Evolutionary conservation across 192 early-diverging fungal species (phyloP).

Genomic region (Backusella tuberculispora): DNA sequence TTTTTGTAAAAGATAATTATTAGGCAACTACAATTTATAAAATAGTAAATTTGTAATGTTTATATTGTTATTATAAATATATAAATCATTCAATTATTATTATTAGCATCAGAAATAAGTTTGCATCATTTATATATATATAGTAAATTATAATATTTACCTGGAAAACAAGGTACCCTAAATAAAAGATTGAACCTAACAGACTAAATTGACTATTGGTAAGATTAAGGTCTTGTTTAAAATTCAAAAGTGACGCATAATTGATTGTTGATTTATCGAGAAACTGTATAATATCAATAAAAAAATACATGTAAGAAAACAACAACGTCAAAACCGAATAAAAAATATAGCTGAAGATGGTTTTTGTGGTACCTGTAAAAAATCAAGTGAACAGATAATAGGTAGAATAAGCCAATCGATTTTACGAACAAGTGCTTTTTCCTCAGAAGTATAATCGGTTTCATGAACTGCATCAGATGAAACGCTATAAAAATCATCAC

Average conservation of each 20-base stretch:
- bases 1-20: constrained; percentile 34
- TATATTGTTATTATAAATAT: too few relatives aligned
- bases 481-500: neutral
- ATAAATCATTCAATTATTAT: too few relatives aligned
- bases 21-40: constrained; percentile 28
- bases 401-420: constrained; percentile 33
- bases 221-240: constrained; percentile 26
- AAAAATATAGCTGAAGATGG: neutral
- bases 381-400: constrained; percentile 33
- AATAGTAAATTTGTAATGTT: neutral
- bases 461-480: constrained; percentile 6
- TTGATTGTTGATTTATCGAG: constrained; percentile 36
- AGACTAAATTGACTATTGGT: constrained; percentile 17
- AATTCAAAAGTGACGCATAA: constrained; percentile 22
- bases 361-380: constrained; percentile 37
- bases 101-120: neutral
- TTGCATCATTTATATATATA: neutral
- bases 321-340: neutral
- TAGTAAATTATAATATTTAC: constrained; percentile 14
- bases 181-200: constrained; percentile 41
- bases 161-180: constrained; percentile 32
- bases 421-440: constrained; percentile 34
- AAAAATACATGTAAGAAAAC: too few relatives aligned
- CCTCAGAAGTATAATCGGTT: constrained; percentile 5
- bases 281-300: constrained; percentile 12